Evolutionary conservation across 306 rosid genomes (phyloP).

Genomic region (Cucurbita maxima): DNA sequence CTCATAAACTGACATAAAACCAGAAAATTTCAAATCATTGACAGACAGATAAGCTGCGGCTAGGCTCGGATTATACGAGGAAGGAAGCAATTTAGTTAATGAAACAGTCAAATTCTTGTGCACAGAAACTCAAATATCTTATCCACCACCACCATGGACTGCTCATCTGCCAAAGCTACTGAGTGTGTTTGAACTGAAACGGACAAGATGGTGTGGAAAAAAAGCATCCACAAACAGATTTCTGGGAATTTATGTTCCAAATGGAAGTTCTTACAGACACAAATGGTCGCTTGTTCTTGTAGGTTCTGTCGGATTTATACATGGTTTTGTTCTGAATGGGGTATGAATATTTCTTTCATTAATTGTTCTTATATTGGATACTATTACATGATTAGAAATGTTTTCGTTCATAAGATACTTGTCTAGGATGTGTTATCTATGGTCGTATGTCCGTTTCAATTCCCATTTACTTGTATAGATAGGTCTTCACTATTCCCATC

Average conservation of each 20-base stretch:
- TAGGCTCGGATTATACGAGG: neutral
- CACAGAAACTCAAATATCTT: neutral
- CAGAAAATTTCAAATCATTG: neutral
- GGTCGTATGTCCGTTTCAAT: no score
- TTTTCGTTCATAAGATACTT: no score
- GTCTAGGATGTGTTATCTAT: no score
- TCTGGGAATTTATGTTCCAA: neutral
- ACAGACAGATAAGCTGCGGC: neutral
- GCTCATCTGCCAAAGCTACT: slow-evolving; percentile 4
- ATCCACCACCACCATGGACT: neutral
- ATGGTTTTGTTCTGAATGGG: neutral
- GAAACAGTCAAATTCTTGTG: neutral
- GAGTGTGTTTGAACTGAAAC: neutral
- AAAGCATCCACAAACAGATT: neutral
- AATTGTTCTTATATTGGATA: no score
- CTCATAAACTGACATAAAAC: neutral
- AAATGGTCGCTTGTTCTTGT: neutral
- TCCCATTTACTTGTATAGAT: no score
- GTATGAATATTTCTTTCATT: no score
- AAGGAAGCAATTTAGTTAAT: neutral
- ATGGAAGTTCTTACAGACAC: neutral
- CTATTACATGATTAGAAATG: no score
- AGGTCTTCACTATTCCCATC: no score
- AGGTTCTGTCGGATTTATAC: neutral
- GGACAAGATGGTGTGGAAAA: neutral